Evolutionary conservation across 306 rosid species (phyloP).

Genomic region (Acmispon strigosus): DNA sequence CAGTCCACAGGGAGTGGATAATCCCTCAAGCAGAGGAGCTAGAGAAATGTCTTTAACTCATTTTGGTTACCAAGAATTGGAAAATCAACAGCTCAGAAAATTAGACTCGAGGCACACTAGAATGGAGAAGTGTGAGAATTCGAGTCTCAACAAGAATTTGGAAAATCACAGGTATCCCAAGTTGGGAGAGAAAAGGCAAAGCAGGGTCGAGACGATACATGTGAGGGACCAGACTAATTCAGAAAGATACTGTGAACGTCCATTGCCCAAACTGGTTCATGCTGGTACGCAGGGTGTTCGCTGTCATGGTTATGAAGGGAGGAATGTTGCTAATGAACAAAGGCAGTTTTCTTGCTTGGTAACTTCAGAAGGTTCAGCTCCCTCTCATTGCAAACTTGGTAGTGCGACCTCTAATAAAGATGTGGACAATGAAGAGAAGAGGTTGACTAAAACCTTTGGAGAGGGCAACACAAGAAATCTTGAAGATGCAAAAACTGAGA

Average conservation of each 20-base stretch:
- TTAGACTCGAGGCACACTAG: background rate
- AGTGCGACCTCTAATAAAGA: constrained; percentile 17
- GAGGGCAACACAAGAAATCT: constrained; percentile 15
- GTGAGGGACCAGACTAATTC: constrained; percentile 13
- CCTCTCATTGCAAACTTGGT: constrained; percentile 3
- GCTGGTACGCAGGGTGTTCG: constrained; percentile 12
- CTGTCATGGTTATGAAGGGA: constrained; percentile 7
- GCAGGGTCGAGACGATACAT: constrained; percentile 22
- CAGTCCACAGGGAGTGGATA: constrained; percentile 21
- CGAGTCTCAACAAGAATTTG: constrained; percentile 3
- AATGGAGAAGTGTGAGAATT: constrained; percentile 14
- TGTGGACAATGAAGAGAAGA: constrained; percentile 4
- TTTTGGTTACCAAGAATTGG: background rate
- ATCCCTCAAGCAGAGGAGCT: constrained; percentile 23
- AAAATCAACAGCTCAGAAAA: constrained; percentile 19
- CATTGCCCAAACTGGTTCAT: constrained; percentile 4
- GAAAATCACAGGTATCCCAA: background rate
- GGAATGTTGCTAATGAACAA: constrained; percentile 14
- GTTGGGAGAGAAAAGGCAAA: constrained; percentile 23
- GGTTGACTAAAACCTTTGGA: constrained; percentile 5
- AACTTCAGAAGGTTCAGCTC: constrained; percentile 24
- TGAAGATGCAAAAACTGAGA: constrained; percentile 54
- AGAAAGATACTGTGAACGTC: constrained; percentile 20
- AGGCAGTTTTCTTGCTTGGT: constrained; percentile 16
- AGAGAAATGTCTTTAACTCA: constrained; percentile 16